Percentiles rank a stretch among this genome's conserved stretches.
Evolutionary conservation across 2,329 filamentous ascomycete genomes (phyloP).

Genomic region (Torrubiellomyces zombiae): DNA sequence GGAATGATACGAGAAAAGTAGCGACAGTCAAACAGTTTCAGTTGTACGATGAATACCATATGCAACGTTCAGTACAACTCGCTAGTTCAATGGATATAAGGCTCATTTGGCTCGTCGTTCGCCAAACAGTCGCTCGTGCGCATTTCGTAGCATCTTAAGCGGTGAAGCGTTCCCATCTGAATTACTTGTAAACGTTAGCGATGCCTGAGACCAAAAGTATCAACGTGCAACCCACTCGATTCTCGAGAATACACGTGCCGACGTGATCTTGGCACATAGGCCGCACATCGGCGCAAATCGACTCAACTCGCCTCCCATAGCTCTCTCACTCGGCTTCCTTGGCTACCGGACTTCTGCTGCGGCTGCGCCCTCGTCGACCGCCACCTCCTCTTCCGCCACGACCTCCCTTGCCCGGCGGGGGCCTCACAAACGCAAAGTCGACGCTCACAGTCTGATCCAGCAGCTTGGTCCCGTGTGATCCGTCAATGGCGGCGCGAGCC

Average conservation of each 20-base stretch:
- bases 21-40: too few relatives aligned
- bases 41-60: too few relatives aligned
- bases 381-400: conserved; percentile 20
- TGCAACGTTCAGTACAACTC: too few relatives aligned
- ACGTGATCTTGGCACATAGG: conserved; percentile 3
- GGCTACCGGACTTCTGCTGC: conserved; percentile 30
- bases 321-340: conserved; percentile 15
- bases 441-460: conserved; percentile 68
- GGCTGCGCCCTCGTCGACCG: conserved; percentile 27
- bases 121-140: too few relatives aligned
- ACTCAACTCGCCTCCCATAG: neutral
- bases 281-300: conserved; percentile 4
- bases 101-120: too few relatives aligned
- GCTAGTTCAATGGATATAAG: too few relatives aligned
- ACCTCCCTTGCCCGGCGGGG: conserved; percentile 41
- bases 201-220: too few relatives aligned
- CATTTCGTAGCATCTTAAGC: too few relatives aligned
- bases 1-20: too few relatives aligned
- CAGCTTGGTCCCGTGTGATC: conserved; percentile 59
- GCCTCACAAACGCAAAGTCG: conserved; percentile 74
- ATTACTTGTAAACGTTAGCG: too few relatives aligned
- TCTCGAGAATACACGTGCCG: conserved; percentile 2
- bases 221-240: too few relatives aligned
- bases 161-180: too few relatives aligned
- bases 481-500: conserved; percentile 66